Conservation (phyloP, 2,329 filamentous ascomycete genomes). For the Dryadomyces quercivorus region DNA sequence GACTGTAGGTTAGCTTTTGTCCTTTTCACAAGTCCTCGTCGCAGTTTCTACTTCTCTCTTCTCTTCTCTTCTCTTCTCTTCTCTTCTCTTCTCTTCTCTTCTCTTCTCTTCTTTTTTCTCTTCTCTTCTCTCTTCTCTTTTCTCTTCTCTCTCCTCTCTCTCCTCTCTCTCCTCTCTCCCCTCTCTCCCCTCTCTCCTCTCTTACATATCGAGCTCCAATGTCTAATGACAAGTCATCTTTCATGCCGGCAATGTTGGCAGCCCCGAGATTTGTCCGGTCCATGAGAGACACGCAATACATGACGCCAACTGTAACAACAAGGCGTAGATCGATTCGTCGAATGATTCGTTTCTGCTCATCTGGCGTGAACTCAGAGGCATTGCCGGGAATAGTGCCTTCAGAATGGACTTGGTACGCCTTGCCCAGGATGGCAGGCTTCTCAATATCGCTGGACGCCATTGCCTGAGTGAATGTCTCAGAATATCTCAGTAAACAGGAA, state of each 20-base stretch:
- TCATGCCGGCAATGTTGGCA: constrained; percentile 58
- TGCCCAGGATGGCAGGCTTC: background rate
- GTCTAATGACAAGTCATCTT: constrained; percentile 29
- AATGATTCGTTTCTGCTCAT: constrained; percentile 57
- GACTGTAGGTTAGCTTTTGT: constrained; percentile 22
- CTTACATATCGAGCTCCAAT: constrained; percentile 33
- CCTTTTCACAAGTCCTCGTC: too few relatives aligned
- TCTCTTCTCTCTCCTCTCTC: too few relatives aligned
- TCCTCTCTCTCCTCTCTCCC: too few relatives aligned
- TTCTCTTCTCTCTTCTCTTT: too few relatives aligned
- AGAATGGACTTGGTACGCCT: background rate
- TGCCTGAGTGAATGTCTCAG: too few relatives aligned
- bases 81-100: too few relatives aligned
- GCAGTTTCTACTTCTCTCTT: too few relatives aligned
- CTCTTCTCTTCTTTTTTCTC: constrained; percentile 6
- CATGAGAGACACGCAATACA: constrained; percentile 69
- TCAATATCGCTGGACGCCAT: background rate
- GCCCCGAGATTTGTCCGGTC: constrained; percentile 67
- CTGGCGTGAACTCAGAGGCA: constrained; percentile 34
- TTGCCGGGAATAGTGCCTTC: background rate
- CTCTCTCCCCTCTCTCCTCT: background rate
- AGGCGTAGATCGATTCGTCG: constrained; percentile 55
- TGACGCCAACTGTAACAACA: constrained; percentile 46
- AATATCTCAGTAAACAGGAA: background rate
- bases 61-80: too few relatives aligned